Base-by-base conservation (phyloP, 2,329 filamentous ascomycete genomes). In the Talaromyces funiculosus region DNA sequence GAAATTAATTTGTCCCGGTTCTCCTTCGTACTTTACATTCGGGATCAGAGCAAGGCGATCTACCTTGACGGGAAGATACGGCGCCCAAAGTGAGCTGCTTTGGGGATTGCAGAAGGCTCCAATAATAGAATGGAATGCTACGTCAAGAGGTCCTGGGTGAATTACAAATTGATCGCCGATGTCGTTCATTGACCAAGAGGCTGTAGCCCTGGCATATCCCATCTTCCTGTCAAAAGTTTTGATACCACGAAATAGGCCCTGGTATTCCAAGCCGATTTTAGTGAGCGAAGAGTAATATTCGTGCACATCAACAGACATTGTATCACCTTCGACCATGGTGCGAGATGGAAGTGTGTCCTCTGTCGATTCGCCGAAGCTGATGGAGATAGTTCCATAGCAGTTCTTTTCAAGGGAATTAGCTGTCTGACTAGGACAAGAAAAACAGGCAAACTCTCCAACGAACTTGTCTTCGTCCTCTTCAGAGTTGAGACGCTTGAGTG, bases 221-320 rank as follows among this genome's bases (percentile, higher is more conserved):
- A 67, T 29, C 24, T 16, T 67, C 38, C 3, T 61, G 38, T 10
- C 20, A 43, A 16, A 59, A 56, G 2, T n/a, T 18, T 60, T 57
- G 14, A 70, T 63, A 2, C 64, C 61, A 6, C 61, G 62, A 61
- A 72, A 72, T 3, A 65, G 62, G 1, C 65, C 66, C 31, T 33
- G 31, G 10, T 72, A 73, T 2, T 66, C 64, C 42, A 69, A 71
- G 9, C 70, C 71, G 20, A 70, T 62, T 0, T 67, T 57, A 0
- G 58, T 57, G 7, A 73, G 62, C 5, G 64, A 62, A 14, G 57
- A 61, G 53, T 73, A 72, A 43, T 70, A 71, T 8, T 61, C 53
- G n/a, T 69, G 64, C 1, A 61, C 31, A 10, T 71, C 65, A 10
- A 69, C 35, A 1, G 62, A 63, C 2, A 67, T 22, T 31, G 60